Conservation (phyloP, 805 yeast species). For the Saturnispora mendoncae region DNA sequence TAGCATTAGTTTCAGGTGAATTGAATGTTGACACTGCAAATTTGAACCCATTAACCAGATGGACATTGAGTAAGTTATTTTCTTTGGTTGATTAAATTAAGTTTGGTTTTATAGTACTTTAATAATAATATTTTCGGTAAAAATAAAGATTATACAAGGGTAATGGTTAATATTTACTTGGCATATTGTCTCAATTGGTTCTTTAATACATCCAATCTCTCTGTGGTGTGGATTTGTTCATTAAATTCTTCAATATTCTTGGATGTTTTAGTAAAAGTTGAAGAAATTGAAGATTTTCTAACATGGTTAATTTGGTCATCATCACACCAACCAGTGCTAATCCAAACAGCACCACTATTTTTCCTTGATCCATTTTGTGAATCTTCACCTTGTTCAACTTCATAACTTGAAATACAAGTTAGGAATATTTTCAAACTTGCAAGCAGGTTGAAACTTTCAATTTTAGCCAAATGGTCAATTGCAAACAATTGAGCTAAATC, state of each 20-base stretch:
- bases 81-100: constrained; percentile 16
- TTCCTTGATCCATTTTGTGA: background rate
- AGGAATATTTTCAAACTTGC: constrained; percentile 29
- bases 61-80: constrained; percentile 20
- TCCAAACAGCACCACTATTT: background rate
- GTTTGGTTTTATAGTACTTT: background rate
- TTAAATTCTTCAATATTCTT: constrained; percentile 5
- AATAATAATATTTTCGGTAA: background rate
- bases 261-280: constrained; percentile 4
- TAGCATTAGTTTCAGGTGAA: constrained; percentile 10
- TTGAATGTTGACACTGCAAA: constrained; percentile 15
- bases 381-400: background rate
- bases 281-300: constrained; percentile 4
- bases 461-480: constrained; percentile 22
- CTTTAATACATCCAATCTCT: constrained; percentile 22
- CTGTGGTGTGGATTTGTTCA: constrained; percentile 12
- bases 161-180: no score
- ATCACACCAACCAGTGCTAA: background rate
- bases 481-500: constrained; percentile 38
- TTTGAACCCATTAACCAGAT: constrained; percentile 24
- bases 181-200: constrained; percentile 15
- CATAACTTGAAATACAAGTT: constrained; percentile 21
- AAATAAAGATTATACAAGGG: background rate
- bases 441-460: constrained; percentile 27
- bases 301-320: no score